A percentile compares a stretch with the other conserved stretches of the same genome.
Conservation (phyloP, 345 rosid species). For the Camelina laxa region DNA sequence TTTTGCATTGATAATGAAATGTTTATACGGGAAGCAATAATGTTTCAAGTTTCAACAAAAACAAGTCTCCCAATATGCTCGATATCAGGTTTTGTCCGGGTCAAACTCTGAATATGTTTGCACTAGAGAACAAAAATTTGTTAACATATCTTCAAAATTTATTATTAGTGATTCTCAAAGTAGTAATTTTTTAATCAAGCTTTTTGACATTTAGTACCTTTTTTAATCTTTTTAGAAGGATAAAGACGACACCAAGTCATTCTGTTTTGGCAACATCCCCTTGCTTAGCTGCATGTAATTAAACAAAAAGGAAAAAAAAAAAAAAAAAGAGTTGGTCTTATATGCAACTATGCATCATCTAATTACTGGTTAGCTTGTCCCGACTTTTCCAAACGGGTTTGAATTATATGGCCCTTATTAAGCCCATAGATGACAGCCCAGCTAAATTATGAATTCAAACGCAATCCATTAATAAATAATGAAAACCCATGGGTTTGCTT, state of each 20-base stretch:
- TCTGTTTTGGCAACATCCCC: neutral
- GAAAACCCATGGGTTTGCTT: constrained; percentile 3
- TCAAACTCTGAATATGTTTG: neutral
- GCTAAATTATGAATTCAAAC: neutral
- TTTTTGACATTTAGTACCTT: neutral
- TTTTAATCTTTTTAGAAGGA: neutral
- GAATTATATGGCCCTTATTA: neutral
- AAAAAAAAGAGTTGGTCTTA: too few relatives aligned
- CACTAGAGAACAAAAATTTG: constrained; percentile 1
- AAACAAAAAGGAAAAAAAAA: too few relatives aligned
- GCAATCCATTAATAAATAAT: neutral
- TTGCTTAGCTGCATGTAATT: neutral
- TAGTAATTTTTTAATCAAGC: neutral
- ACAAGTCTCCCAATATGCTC: neutral
- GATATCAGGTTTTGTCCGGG: constrained; percentile 1
- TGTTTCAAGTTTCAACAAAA: neutral
- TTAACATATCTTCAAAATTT: neutral
- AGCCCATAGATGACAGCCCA: neutral
- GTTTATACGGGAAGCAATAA: neutral
- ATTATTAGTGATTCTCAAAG: neutral
- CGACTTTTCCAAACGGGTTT: neutral
- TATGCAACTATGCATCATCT: too few relatives aligned
- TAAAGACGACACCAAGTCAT: neutral
- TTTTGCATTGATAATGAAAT: neutral
- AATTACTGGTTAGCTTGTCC: neutral